A percentile compares a stretch with the other conserved stretches of the same genome.
Conservation (phyloP, 177 flowering plant species). For the Telopea speciosissima region DNA sequence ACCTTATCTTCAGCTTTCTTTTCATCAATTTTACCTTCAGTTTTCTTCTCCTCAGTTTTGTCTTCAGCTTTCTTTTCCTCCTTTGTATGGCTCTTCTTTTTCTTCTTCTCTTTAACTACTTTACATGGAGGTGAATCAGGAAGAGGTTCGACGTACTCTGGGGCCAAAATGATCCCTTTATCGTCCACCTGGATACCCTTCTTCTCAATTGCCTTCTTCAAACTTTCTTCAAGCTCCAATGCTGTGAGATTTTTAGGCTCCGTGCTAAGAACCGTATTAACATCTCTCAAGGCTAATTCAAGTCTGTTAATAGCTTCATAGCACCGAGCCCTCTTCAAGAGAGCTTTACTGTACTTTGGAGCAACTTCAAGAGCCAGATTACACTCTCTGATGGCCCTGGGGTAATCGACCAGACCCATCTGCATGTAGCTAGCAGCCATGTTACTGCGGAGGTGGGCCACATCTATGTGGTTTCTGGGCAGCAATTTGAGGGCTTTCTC, state of each 20-base stretch:
- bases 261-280: constrained; percentile 39
- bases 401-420: constrained; percentile 70
- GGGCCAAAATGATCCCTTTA: constrained; percentile 30
- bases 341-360: constrained; percentile 82
- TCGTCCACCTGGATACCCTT: constrained; percentile 37
- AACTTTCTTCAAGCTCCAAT: constrained; percentile 58
- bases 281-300: constrained; percentile 76
- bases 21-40: constrained; percentile 6
- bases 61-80: constrained; percentile 7
- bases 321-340: constrained; percentile 82
- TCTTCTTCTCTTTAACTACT: constrained; percentile 34
- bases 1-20: constrained; percentile 34
- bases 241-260: constrained; percentile 83
- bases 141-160: constrained; percentile 39
- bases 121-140: constrained; percentile 19
- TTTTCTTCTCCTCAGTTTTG: neutral
- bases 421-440: constrained; percentile 96
- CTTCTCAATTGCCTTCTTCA: constrained; percentile 39
- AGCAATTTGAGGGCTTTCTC: constrained; percentile 83
- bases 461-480: constrained; percentile 67
- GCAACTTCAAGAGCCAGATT: constrained; percentile 79
- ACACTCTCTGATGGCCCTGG: constrained; percentile 78
- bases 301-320: constrained; percentile 72
- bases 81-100: constrained; percentile 39
- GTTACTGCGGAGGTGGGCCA: constrained; percentile 63